phyloP scores from a whole-genome alignment of 345 rosid species.

The Eucalyptus coolabah region DNA sequence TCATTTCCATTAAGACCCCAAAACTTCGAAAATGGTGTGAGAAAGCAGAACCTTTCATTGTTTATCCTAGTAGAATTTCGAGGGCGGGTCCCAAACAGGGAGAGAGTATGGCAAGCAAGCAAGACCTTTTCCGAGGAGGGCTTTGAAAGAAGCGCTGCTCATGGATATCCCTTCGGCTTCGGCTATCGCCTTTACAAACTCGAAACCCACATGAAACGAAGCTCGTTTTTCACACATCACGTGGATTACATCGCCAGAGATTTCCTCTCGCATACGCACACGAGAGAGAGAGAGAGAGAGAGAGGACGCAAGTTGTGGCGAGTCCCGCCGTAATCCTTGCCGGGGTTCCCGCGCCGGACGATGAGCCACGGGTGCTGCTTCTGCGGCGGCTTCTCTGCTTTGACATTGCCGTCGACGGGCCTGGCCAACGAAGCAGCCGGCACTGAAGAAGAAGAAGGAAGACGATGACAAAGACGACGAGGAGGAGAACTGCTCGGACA shows the following conservation, averaged over 20 bases:
- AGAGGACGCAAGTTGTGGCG: slow-evolving; percentile 51
- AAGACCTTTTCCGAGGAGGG: slow-evolving; percentile 70
- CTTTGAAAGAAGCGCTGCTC: slow-evolving; percentile 46
- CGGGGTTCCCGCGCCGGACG: slow-evolving; percentile 85
- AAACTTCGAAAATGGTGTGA: neutral
- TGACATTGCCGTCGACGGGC: neutral
- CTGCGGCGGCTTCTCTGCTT: slow-evolving; percentile 19
- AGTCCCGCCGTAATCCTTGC: slow-evolving; percentile 55
- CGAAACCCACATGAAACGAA: slow-evolving; percentile 46
- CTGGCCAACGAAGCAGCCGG: neutral
- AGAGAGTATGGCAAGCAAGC: neutral
- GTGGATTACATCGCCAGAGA: neutral
- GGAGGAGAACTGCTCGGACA: neutral
- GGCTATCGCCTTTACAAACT: slow-evolving; percentile 78
- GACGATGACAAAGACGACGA: neutral
- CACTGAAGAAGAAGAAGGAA: neutral
- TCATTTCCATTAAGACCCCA: neutral
- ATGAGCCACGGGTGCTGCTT: slow-evolving; percentile 63
- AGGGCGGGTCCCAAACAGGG: neutral
- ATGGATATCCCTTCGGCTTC: slow-evolving; percentile 80
- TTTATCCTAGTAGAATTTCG: too few species aligned
- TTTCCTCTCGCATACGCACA: neutral
- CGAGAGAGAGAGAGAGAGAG: neutral
- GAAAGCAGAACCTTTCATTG: neutral
- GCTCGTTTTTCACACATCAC: neutral